Evolutionary conservation across 2,329 filamentous ascomycete species (phyloP), one percentile per base, ranked within the genome.

Genomic region (Fusarium brevicatenulatum): DNA sequence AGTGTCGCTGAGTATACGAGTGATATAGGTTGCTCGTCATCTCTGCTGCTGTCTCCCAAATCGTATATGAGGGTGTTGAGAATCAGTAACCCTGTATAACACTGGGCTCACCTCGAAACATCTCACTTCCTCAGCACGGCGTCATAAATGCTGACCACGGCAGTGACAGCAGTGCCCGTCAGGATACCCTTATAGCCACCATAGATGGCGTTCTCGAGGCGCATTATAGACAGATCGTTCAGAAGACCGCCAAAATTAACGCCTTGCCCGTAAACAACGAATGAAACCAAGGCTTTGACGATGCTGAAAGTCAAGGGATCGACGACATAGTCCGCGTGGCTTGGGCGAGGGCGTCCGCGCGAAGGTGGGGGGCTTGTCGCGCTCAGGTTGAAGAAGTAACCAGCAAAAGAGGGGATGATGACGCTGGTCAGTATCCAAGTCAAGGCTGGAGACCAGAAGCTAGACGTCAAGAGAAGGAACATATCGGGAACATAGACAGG

Each of bases 261-360:
- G 39, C 89, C 89, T 80, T 92, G 90, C 15, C 87, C 89, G 80
- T 95, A 97, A 23, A 97, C 91, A 39, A 95, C 87, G 81, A 93
- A 97, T 12, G 93, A 91, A 66, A 95, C 82, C 61, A 98, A 81
- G 0, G 92, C 95, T 85, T 97, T 97, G 76, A 90, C 90, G 64
- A 98, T 91, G 84, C 95, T 97, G 84, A 97, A 99, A 28, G 92
- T 93, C 79, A 98, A 85, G 8, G 95, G 95, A 80, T 99, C 96
- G 72, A 95, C 90, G 10, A 86, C 84, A 72, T 91, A 91, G 72
- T 90, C 88, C 43, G 83, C 80, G 28, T 70, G 65, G 50, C 80
- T 77, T 59, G 80, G 74, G 44, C 80, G 80, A 57, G 79, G 79
- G 79, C 85, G 86, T 73, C 85, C 86, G 72, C 85, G 84, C 47